phyloP scores from a whole-genome alignment of 305 asterid genomes.

The Lippia alba region DNA sequence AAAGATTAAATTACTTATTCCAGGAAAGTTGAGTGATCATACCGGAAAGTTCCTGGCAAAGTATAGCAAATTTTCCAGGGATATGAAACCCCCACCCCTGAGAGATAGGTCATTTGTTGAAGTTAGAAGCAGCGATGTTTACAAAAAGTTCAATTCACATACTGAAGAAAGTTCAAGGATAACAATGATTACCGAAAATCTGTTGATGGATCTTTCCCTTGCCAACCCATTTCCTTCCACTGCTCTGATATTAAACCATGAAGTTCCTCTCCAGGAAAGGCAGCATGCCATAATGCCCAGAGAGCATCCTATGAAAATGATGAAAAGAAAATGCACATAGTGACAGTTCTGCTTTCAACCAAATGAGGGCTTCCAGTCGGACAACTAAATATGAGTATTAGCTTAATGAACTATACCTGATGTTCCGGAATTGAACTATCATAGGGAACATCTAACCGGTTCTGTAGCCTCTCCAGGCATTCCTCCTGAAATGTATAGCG shows the following conservation, averaged over 20 bases:
- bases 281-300: slow-evolving; percentile 79
- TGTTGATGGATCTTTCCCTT: slow-evolving; percentile 99
- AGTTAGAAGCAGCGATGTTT: slow-evolving; percentile 24
- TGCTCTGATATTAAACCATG: slow-evolving; percentile 86
- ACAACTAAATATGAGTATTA: slow-evolving; percentile 18
- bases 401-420: slow-evolving; percentile 64
- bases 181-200: slow-evolving; percentile 78
- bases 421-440: slow-evolving; percentile 76
- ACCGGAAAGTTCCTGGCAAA: slow-evolving; percentile 89
- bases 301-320: slow-evolving; percentile 69
- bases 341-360: slow-evolving; percentile 12
- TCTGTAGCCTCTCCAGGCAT: slow-evolving; percentile 80
- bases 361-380: slow-evolving; percentile 17
- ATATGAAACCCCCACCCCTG: slow-evolving; percentile 98
- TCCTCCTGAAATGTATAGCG: slow-evolving; percentile 71
- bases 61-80: slow-evolving; percentile 91
- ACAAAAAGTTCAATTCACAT: slow-evolving; percentile 11
- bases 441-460: slow-evolving; percentile 76
- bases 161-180: slow-evolving; percentile 15
- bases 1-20: no score
- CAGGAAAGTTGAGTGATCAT: slow-evolving; percentile 34
- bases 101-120: slow-evolving; percentile 31
- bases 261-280: slow-evolving; percentile 87
- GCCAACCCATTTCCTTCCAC: slow-evolving; percentile 99
- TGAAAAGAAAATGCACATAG: slow-evolving; percentile 33